Percentiles rank a stretch among this genome's conserved stretches.
Evolutionary conservation across 2,329 filamentous ascomycete genomes (phyloP).

Genomic region (Talaromyces sp.): DNA sequence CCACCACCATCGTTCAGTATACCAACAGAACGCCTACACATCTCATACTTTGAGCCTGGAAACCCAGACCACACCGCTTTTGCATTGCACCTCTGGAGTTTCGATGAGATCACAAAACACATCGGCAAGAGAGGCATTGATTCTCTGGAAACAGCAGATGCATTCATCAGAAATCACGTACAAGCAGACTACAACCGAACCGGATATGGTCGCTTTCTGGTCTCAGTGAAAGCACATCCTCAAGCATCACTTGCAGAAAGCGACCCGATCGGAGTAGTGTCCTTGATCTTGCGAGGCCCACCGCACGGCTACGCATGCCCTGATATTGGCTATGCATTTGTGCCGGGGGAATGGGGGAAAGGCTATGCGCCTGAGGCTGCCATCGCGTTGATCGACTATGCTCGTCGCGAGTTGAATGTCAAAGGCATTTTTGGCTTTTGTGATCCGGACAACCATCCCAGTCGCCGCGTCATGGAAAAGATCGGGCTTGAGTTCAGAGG

Average conservation of each 20-base stretch:
- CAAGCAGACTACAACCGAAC: slow-evolving; percentile 16
- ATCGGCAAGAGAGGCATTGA: slow-evolving; percentile 12
- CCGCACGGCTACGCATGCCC: slow-evolving; percentile 20
- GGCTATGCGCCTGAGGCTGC: slow-evolving; percentile 29
- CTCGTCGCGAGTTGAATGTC: slow-evolving; percentile 18
- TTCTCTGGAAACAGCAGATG: slow-evolving; percentile 13
- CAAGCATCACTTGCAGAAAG: slow-evolving; percentile 13
- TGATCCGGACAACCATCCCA: slow-evolving; percentile 20
- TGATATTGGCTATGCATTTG: slow-evolving; percentile 26
- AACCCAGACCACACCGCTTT: slow-evolving; percentile 15
- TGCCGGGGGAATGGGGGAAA: slow-evolving; percentile 26
- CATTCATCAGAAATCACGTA: slow-evolving; percentile 10
- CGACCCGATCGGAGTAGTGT: slow-evolving; percentile 21
- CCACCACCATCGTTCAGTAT: slow-evolving; percentile 15
- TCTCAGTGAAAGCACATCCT: slow-evolving; percentile 9
- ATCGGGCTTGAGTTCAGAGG: slow-evolving; percentile 25
- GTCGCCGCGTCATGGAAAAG: slow-evolving; percentile 25
- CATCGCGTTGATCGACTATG: slow-evolving; percentile 23
- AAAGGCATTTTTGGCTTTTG: slow-evolving; percentile 25
- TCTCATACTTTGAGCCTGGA: slow-evolving; percentile 16
- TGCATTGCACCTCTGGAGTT: slow-evolving; percentile 11
- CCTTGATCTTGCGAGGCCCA: slow-evolving; percentile 21
- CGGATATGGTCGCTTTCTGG: slow-evolving; percentile 15
- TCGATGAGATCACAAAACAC: slow-evolving; percentile 8
- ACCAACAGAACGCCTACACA: slow-evolving; percentile 15